phyloP scores from a whole-genome alignment of 176 grass and related monocot genomes.

The Carex parvula region DNA sequence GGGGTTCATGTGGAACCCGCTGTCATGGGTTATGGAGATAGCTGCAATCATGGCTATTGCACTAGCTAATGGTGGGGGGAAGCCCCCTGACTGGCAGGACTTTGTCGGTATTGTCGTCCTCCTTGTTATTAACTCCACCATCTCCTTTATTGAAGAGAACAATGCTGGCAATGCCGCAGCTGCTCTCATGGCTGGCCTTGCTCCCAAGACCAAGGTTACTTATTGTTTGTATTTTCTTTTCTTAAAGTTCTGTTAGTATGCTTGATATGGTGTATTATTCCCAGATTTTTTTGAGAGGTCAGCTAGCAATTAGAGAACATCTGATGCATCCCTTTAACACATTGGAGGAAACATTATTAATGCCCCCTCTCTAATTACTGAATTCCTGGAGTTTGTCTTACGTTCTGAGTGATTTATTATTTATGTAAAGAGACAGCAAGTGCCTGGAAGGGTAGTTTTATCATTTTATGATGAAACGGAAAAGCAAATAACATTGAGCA shows the following conservation, averaged over 20 bases:
- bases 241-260: not conserved
- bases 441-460: not conserved
- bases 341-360: not conserved
- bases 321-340: not conserved
- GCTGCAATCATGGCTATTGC: slow-evolving; percentile 89
- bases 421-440: not conserved
- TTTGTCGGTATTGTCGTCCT: slow-evolving; percentile 82
- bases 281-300: not conserved
- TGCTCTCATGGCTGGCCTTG: slow-evolving; percentile 89
- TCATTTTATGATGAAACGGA: not conserved
- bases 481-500: not conserved
- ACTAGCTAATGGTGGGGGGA: slow-evolving; percentile 54
- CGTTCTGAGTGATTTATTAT: not conserved
- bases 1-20: slow-evolving; percentile 97
- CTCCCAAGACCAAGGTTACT: slow-evolving; percentile 63
- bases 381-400: not conserved
- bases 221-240: not conserved
- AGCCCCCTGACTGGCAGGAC: slow-evolving; percentile 96
- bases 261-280: not conserved
- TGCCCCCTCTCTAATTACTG: not conserved
- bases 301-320: not conserved
- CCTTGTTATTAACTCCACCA: slow-evolving; percentile 71
- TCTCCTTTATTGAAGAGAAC: slow-evolving; percentile 74
- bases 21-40: slow-evolving; percentile 96
- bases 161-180: slow-evolving; percentile 83